Conservation (phyloP, 257 asterid species). For the Solanum chmielewskii region DNA sequence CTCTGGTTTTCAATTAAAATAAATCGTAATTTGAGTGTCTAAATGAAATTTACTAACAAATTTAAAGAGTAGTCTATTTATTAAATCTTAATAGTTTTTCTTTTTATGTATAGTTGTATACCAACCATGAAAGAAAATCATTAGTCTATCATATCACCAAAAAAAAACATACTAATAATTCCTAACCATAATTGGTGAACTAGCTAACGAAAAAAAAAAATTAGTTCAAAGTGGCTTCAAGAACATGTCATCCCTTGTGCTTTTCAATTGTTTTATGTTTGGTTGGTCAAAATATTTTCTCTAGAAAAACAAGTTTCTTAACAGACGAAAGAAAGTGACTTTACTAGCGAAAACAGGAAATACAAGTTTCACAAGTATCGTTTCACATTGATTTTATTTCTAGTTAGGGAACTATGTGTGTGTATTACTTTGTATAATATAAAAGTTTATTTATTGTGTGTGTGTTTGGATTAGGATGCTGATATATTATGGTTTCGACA, state of each 20-base stretch:
- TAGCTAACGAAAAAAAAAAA: background rate
- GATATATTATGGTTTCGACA: constrained; percentile 62
- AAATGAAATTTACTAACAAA: background rate
- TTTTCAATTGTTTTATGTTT: too few relatives aligned
- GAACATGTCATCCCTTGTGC: background rate
- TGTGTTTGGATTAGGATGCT: constrained; percentile 24
- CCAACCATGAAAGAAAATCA: background rate
- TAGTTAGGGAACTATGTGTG: background rate
- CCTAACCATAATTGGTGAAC: background rate
- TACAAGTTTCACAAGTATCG: background rate
- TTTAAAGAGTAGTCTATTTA: background rate
- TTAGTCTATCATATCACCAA: too few relatives aligned
- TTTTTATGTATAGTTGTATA: background rate
- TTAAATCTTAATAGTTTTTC: background rate
- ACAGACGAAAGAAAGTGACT: too few relatives aligned
- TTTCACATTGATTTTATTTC: background rate
- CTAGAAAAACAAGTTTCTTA: too few relatives aligned
- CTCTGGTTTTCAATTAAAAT: background rate
- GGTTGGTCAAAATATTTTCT: background rate
- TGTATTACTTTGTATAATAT: background rate
- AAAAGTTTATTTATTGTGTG: too few relatives aligned
- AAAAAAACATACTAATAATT: too few relatives aligned
- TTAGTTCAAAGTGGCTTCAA: background rate
- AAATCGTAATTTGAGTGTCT: background rate
- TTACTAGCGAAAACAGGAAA: background rate